phyloP scores from a whole-genome alignment of 2,329 filamentous ascomycete species.

The Cephalotrichum gorgonifer region DNA sequence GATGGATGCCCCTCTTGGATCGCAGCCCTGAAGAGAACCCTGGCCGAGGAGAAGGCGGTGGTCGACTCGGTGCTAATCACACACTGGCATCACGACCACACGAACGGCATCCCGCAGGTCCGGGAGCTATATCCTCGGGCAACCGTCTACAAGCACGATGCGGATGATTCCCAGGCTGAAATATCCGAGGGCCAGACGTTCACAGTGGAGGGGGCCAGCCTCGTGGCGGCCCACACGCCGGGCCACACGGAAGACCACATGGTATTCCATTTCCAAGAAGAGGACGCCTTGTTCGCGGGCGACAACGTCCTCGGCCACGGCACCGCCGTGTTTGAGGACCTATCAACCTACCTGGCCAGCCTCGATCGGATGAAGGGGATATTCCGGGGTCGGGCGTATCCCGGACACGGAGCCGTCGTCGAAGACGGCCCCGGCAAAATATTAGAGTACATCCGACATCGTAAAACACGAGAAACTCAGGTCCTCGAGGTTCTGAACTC shows the following conservation, averaged over 20 bases:
- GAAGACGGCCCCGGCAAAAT: slow-evolving; percentile 63
- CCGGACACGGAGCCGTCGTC: slow-evolving; percentile 76
- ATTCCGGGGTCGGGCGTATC: slow-evolving; percentile 65
- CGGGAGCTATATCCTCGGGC: slow-evolving; percentile 51
- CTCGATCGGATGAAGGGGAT: slow-evolving; percentile 58
- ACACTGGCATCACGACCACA: slow-evolving; percentile 89
- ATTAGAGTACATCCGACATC: slow-evolving; percentile 72
- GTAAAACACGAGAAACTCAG: slow-evolving; percentile 69
- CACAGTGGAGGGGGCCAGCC: slow-evolving; percentile 47
- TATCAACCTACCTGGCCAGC: slow-evolving; percentile 57
- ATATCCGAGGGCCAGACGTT: slow-evolving; percentile 44
- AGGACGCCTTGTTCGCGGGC: slow-evolving; percentile 77
- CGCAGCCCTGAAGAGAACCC: slow-evolving; percentile 48
- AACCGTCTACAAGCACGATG: slow-evolving; percentile 56
- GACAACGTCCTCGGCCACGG: slow-evolving; percentile 85
- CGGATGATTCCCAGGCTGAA: slow-evolving; percentile 36
- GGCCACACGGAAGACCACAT: slow-evolving; percentile 79
- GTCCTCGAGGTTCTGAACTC: slow-evolving; percentile 51
- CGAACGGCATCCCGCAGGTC: slow-evolving; percentile 64
- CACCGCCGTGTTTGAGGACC: slow-evolving; percentile 74
- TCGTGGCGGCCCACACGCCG: slow-evolving; percentile 51
- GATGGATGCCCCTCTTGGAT: slow-evolving; percentile 72
- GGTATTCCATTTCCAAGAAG: slow-evolving; percentile 64
- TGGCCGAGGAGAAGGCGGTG: slow-evolving; percentile 57
- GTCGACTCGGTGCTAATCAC: slow-evolving; percentile 68